phyloP scores from a whole-genome alignment of 208 protist species.

The Acanthamoeba comandoni region DNA sequence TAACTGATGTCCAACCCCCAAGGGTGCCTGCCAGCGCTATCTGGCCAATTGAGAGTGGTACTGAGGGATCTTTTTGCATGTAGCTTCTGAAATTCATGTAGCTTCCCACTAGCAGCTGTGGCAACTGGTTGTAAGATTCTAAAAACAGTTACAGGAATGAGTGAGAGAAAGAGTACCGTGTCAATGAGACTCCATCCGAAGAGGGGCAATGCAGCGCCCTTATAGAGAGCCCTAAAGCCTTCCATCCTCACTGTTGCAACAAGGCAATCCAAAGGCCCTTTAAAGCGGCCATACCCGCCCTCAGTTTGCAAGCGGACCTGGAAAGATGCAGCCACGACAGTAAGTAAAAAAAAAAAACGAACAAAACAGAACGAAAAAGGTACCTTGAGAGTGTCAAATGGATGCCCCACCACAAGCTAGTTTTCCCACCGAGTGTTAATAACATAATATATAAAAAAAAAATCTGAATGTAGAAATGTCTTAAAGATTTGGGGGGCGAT shows the following conservation, averaged over 20 bases:
- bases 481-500: not conserved
- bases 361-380: too few species aligned
- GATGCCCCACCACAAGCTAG: constrained; percentile 45
- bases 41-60: constrained; percentile 14
- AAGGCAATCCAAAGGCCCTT: constrained; percentile 54
- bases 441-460: too few species aligned
- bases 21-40: constrained; percentile 31
- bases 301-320: constrained; percentile 65
- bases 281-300: constrained; percentile 56
- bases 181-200: constrained; percentile 69
- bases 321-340: not conserved
- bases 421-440: too few species aligned
- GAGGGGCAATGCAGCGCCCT: constrained; percentile 38
- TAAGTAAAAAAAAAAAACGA: too few species aligned
- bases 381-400: constrained; percentile 67
- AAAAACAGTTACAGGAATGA: too few species aligned
- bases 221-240: constrained; percentile 44
- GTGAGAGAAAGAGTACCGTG: constrained; percentile 32
- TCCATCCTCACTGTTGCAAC: constrained; percentile 45
- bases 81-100: constrained; percentile 24
- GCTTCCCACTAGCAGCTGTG: constrained; percentile 49
- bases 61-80: not conserved
- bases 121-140: too few species aligned
- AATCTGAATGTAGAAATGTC: not conserved
- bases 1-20: constrained; percentile 51